Evolutionary conservation across 2,329 filamentous ascomycete genomes (phyloP).

Genomic region (Periconia macrospinosa): DNA sequence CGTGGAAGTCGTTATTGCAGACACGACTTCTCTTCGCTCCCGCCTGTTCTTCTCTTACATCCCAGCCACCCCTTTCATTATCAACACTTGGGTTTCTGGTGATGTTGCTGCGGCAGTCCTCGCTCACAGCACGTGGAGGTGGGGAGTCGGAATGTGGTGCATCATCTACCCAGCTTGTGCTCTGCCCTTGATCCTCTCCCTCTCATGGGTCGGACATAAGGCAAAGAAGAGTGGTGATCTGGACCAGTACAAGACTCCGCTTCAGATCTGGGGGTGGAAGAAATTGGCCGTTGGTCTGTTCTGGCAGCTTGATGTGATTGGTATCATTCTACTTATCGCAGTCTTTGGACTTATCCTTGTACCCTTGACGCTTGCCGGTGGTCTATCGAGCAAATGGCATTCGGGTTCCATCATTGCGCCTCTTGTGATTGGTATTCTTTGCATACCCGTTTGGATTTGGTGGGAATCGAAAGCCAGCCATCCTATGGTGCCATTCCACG

Average conservation of each 20-base stretch:
- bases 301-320: constrained; percentile 58
- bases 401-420: constrained; percentile 56
- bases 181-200: constrained; percentile 57
- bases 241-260: constrained; percentile 47
- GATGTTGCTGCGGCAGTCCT: constrained; percentile 58
- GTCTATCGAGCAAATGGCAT: constrained; percentile 51
- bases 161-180: constrained; percentile 61
- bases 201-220: constrained; percentile 55
- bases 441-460: constrained; percentile 53
- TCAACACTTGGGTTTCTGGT: constrained; percentile 66
- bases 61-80: constrained; percentile 22
- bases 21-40: constrained; percentile 64
- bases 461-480: constrained; percentile 58
- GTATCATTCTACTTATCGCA: constrained; percentile 51
- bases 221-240: constrained; percentile 57
- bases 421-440: constrained; percentile 54
- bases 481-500: constrained; percentile 62
- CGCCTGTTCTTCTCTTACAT: constrained; percentile 68
- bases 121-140: constrained; percentile 57
- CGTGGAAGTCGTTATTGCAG: constrained; percentile 66
- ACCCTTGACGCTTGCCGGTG: constrained; percentile 59
- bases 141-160: constrained; percentile 64
- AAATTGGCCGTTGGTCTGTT: constrained; percentile 52
- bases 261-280: constrained; percentile 45
- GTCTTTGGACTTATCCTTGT: constrained; percentile 54